phyloP scores from a whole-genome alignment of 495 filamentous ascomycete species.

The Ascobolus immersus region DNA sequence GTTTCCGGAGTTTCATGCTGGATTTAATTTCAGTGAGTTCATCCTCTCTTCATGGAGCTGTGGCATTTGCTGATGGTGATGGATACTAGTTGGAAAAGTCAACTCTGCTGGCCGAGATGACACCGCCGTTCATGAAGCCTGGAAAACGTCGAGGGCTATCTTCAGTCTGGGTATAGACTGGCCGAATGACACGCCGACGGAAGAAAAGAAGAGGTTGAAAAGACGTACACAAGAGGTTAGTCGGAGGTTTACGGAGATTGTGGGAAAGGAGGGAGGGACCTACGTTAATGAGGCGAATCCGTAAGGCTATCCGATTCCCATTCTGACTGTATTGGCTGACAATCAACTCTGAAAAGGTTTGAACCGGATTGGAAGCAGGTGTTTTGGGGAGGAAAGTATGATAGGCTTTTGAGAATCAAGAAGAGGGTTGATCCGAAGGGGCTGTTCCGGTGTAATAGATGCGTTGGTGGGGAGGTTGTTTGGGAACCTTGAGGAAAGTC shows the following conservation, averaged over 20 bases:
- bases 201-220: slow-evolving; percentile 2
- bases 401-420: slow-evolving; percentile 23
- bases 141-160: too few species aligned
- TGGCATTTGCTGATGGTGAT: too few species aligned
- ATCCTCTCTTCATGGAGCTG: too few species aligned
- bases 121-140: too few species aligned
- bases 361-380: slow-evolving; percentile 24
- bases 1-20: too few species aligned
- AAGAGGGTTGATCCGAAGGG: slow-evolving; percentile 30
- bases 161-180: too few species aligned
- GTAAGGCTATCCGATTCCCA: too few species aligned
- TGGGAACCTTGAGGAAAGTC: too few species aligned
- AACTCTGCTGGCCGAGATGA: too few species aligned
- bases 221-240: slow-evolving; percentile 5
- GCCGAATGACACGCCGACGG: slow-evolving; percentile 1
- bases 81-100: too few species aligned
- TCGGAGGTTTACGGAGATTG: slow-evolving; percentile 5
- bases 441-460: slow-evolving; percentile 32
- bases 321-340: too few species aligned
- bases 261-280: slow-evolving; percentile 18
- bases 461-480: slow-evolving; percentile 35
- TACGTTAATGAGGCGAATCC: slow-evolving; percentile 24
- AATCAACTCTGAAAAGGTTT: slow-evolving; percentile 22
- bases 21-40: too few species aligned
- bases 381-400: slow-evolving; percentile 29